Conservation (phyloP, 495 filamentous ascomycete genomes). For the Tuber calosporum region DNA sequence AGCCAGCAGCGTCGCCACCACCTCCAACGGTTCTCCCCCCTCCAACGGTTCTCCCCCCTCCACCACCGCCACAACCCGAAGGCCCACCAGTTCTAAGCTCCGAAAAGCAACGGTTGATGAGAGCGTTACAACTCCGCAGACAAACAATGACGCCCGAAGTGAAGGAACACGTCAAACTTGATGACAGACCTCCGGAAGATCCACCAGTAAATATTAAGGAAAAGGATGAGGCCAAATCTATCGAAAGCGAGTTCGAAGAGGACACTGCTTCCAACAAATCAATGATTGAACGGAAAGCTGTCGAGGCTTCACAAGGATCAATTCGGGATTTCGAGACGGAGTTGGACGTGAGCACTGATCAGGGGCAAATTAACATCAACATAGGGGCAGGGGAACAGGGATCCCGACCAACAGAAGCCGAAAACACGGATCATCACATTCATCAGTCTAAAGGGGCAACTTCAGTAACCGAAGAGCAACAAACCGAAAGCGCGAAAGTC, state of each 20-base stretch:
- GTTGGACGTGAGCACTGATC: slow-evolving; percentile 8
- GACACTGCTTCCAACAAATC: not conserved
- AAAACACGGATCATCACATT: not conserved
- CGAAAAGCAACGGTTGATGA: slow-evolving; percentile 87
- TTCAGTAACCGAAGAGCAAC: slow-evolving; percentile 19
- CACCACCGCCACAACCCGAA: slow-evolving; percentile 46
- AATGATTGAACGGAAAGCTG: not conserved
- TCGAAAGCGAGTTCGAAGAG: slow-evolving; percentile 26
- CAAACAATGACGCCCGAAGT: slow-evolving; percentile 48
- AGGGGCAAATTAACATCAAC: slow-evolving; percentile 6
- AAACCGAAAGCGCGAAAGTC: slow-evolving; percentile 30
- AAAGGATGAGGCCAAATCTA: slow-evolving; percentile 32
- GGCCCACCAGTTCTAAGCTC: slow-evolving; percentile 60
- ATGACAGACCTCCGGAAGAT: slow-evolving; percentile 19
- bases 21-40: slow-evolving; percentile 45
- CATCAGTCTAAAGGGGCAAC: not conserved
- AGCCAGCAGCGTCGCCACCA: slow-evolving; percentile 38
- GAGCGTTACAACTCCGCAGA: slow-evolving; percentile 80
- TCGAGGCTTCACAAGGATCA: not conserved
- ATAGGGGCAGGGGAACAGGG: not conserved
- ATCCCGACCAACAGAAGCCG: not conserved
- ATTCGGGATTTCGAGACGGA: not conserved
- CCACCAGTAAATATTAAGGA: slow-evolving; percentile 25
- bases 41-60: slow-evolving; percentile 44
- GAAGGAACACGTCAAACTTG: slow-evolving; percentile 33